These are phyloP conservation scores for Ganoderma sp. DNA, from an alignment of 1,284 basidiomycete species.

Conservation along the genomic window DNA sequence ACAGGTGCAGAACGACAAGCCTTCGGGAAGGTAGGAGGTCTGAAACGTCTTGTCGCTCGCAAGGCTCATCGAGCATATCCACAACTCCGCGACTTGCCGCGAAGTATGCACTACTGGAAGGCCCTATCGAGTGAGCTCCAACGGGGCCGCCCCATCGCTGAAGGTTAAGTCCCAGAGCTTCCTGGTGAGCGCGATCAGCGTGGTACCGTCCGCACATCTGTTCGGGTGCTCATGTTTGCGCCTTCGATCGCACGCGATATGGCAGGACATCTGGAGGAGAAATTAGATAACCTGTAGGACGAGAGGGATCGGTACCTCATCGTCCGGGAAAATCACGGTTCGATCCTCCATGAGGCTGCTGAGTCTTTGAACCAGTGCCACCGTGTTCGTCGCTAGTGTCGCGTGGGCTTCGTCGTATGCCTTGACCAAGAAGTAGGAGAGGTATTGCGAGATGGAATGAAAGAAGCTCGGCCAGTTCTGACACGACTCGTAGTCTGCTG, in stretches of 20 bases:
- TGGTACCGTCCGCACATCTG: conserved; percentile 29
- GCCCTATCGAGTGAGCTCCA: conserved; percentile 47
- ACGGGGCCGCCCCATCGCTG: conserved; percentile 50
- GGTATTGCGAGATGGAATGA: conserved; percentile 35
- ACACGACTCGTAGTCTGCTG: conserved; percentile 43
- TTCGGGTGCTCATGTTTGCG: conserved; percentile 34
- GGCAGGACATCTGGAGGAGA: conserved; percentile 60
- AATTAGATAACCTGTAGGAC: conserved; percentile 60
- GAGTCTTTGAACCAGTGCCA: conserved; percentile 49
- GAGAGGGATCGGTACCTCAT: conserved; percentile 47
- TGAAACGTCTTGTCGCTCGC: conserved; percentile 20
- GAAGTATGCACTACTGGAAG: conserved; percentile 41
- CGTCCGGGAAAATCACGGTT: conserved; percentile 33
- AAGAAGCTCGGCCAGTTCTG: conserved; percentile 35
- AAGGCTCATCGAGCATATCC: conserved; percentile 76
- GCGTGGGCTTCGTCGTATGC: conserved; percentile 25
- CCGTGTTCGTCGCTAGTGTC: conserved; percentile 42
- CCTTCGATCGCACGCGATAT: conserved; percentile 40
- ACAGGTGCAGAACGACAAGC: conserved; percentile 50
- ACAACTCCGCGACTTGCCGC: conserved; percentile 59
- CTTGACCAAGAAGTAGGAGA: conserved; percentile 37
- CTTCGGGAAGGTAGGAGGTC: conserved; percentile 17
- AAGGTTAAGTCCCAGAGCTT: conserved; percentile 63
- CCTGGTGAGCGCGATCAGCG: conserved; percentile 51
- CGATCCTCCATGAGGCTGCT: conserved; percentile 37